Percentiles rank a stretch among this genome's conserved stretches.
These are phyloP conservation scores for Curvularia sp. DNA, from an alignment of 2,329 filamentous ascomycete species.

Conservation along the genomic window DNA sequence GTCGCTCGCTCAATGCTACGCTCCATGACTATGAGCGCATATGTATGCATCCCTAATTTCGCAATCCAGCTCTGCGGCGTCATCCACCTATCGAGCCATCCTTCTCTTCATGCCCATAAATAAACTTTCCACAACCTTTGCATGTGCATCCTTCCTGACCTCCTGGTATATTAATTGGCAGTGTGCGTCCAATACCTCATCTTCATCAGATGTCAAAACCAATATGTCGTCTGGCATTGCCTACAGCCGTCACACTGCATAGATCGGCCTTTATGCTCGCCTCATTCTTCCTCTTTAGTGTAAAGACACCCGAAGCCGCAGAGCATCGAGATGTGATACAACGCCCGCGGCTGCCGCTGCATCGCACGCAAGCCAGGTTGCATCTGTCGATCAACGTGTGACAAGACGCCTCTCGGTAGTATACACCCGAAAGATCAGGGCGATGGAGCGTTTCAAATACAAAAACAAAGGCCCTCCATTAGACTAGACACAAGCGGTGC, in stretches of 20 bases:
- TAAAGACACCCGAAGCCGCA: constrained; percentile 23
- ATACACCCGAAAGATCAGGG: constrained; percentile 19
- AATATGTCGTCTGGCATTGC: constrained; percentile 21
- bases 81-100: neutral
- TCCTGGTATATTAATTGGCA: constrained; percentile 23
- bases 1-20: neutral
- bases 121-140: constrained; percentile 14
- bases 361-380: constrained; percentile 21
- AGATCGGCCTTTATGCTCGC: constrained; percentile 22
- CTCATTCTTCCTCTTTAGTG: constrained; percentile 27
- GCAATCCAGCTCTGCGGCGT: neutral
- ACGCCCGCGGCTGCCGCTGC: neutral
- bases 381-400: constrained; percentile 32
- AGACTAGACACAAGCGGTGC: constrained; percentile 19
- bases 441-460: constrained; percentile 32
- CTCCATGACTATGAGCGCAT: neutral
- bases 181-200: constrained; percentile 8
- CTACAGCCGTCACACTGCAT: constrained; percentile 16
- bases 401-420: constrained; percentile 23
- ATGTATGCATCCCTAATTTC: neutral
- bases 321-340: constrained; percentile 8
- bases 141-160: constrained; percentile 24
- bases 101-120: constrained; percentile 1
- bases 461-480: constrained; percentile 6
- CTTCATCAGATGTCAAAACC: constrained; percentile 29